Base-by-base conservation (phyloP, 441 rosid species). In the Breynia disticha region DNA sequence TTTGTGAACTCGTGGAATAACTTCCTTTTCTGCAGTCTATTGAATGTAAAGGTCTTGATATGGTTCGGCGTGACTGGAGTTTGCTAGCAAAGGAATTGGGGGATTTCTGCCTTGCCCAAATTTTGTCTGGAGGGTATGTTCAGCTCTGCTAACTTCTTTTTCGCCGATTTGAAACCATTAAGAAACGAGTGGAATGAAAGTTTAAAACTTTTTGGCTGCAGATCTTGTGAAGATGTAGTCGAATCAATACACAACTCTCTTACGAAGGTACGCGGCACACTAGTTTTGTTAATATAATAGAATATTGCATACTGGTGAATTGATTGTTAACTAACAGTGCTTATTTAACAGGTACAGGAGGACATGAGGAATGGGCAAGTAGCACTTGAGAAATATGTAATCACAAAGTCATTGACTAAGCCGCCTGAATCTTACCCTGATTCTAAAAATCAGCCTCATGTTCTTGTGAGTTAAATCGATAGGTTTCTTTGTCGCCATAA, bases 61-160 rank as follows among this genome's bases (percentile, higher is more conserved):
- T 87, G 96, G 99, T 93, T 75, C 88, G 97, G 55, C 88, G 96
- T 61, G 99, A 89, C 71, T 93, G 96, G 99, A 93, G 99, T 67
- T 74, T 89, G 79, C 74, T 93, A 47, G 80, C 99, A 59, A 93
- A 93, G 79, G 96, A 89, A 71, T 60, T 79, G 64, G 99, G 99
- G 65, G 95, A 86, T 68, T 81, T 77, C 62, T 89, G 96, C 73
- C 72, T 93, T 43, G 60, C 74, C 64, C 84, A 86, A 72, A 93
- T 93, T 63, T 71, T 93, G 70, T 87, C 84, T 19, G 99, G 87
- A 78, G 86, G 93, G 99, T 89, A 73, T 72, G 74, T 61, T 53
- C 18, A 42, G 7, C 48, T n/a, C n/a, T 49, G 12, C 20, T 13
- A 16, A 9, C 45, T 22, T 28, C 16, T 32, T n/a, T n/a, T 21